phyloP scores from a whole-genome alignment of 306 rosid genomes.

The Cicer yamashitae region DNA sequence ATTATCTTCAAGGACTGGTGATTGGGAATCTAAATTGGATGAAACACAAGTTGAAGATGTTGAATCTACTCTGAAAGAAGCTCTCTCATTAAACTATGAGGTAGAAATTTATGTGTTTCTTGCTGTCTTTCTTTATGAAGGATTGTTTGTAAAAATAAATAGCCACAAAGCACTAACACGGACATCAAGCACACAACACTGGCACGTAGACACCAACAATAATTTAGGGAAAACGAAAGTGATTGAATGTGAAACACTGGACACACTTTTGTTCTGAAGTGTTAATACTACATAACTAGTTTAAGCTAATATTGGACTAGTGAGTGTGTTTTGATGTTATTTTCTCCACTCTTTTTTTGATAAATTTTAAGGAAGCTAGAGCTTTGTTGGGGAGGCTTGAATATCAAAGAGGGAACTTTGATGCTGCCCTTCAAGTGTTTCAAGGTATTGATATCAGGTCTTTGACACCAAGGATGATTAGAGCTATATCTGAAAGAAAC shows the following conservation, averaged over 20 bases:
- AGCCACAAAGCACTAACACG: no score
- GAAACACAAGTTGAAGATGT: slow-evolving; percentile 91
- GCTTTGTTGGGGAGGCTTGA: slow-evolving; percentile 97
- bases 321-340: not conserved
- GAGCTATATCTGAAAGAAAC: slow-evolving; percentile 70
- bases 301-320: not conserved
- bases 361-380: slow-evolving; percentile 80
- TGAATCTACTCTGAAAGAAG: slow-evolving; percentile 91
- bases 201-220: no score
- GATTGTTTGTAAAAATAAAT: not conserved
- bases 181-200: no score
- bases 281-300: not conserved
- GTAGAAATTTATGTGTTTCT: slow-evolving; percentile 46
- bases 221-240: no score
- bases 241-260: no score
- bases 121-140: not conserved
- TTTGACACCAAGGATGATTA: slow-evolving; percentile 76
- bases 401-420: slow-evolving; percentile 88
- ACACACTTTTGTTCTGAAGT: no score
- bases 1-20: slow-evolving; percentile 87
- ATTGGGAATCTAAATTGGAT: slow-evolving; percentile 78
- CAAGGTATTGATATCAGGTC: slow-evolving; percentile 78
- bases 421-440: slow-evolving; percentile 89
- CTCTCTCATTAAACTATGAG: slow-evolving; percentile 92
- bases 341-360: not conserved